Conservation (phyloP, 2,329 filamentous ascomycete genomes). For the Hymenoscyphus fraxineus region DNA sequence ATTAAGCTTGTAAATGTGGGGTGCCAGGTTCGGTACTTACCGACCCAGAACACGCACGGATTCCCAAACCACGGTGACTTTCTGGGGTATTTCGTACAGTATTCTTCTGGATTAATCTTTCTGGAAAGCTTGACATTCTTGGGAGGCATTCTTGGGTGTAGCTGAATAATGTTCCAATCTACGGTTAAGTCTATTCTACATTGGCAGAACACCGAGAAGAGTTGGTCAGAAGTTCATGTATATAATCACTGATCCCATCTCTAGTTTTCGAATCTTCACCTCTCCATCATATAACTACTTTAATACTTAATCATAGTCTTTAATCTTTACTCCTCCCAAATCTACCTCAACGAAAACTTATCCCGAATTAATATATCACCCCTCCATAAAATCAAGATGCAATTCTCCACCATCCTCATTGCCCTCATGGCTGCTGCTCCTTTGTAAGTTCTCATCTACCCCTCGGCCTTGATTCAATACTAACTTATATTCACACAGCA, state of each 20-base stretch:
- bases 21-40: no score
- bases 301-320: not conserved
- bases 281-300: no score
- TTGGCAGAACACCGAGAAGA: no score
- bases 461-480: not conserved
- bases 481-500: slow-evolving; percentile 9
- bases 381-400: slow-evolving; percentile 12
- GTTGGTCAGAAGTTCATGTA: no score
- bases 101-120: not conserved
- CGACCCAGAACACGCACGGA: not conserved
- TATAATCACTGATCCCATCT: no score
- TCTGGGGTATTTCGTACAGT: not conserved
- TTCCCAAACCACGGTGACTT: not conserved
- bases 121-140: not conserved
- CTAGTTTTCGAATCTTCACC: no score
- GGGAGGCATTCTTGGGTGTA: not conserved
- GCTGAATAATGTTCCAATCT: not conserved
- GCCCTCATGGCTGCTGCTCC: slow-evolving; percentile 8
- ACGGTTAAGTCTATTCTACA: not conserved
- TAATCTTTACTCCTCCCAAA: not conserved
- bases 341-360: not conserved
- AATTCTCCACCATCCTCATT: slow-evolving; percentile 13
- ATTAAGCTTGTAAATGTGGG: no score
- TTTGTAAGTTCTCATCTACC: not conserved
- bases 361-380: no score